Base-by-base conservation (phyloP, 2,329 filamentous ascomycete species). In the Fusarium sacchari region DNA sequence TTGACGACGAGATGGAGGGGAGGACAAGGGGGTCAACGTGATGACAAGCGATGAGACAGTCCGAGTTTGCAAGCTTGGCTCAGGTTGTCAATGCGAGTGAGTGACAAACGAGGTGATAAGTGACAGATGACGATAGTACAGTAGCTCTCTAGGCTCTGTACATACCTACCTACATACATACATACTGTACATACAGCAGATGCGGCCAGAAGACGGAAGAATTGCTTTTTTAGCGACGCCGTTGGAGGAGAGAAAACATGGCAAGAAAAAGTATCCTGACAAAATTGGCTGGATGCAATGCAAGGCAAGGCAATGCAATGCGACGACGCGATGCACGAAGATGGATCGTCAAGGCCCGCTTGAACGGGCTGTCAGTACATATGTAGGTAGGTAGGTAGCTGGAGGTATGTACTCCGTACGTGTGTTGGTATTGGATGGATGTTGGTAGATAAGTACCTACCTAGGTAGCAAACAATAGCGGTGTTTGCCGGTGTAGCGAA, bases 11-110 rank as follows among this genome's bases (percentile, higher is more conserved):
- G 72, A 69, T 70, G 74, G 70, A 78, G 73, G 74, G 77, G 71
- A 75, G 70, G 69, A 75, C 69, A 76, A 75, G 63, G 68, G 73
- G 74, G 70, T 67, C 71, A 67, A 72, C 50, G 72, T 69, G 72
- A 74, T 63, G 64, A 55, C 68, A 74, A 53, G 30, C 57, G 60
- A 74, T 74, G 72, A 75, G 64, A 74, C 72, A 74, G 55, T 70
- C 57, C 64, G 59, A 73, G 67, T 69, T 65, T 74, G 68, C 50
- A 55, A 61, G 42, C 34, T 59, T 59, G 56, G 42, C 42, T 50
- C 50, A 56, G 52, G 52, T 43, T 43, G 60, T 44, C 36, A 64
- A 36, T 64, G 44, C 30, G 61, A 47, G 60, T 52, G 61, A 42
- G 46, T 40, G 64, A 60, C 40, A 39, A 28, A 42, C 50, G 24